Conservation (phyloP, 352 stramenopile genomes). For the Globisporangium uncinulatum region DNA sequence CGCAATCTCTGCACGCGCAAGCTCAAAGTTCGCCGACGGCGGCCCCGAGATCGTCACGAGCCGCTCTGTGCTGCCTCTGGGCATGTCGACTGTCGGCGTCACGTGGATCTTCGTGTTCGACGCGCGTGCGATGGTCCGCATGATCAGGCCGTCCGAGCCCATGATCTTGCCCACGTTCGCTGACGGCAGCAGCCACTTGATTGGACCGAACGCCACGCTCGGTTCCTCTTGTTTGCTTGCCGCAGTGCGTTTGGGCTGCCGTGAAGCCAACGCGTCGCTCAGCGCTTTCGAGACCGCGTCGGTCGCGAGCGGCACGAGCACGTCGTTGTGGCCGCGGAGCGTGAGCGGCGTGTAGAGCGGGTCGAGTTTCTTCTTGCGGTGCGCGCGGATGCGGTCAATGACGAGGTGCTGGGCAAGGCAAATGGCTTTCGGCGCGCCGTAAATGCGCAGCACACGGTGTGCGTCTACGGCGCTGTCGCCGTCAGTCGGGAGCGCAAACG, state of each 20-base stretch:
- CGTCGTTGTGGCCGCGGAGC: constrained; percentile 9
- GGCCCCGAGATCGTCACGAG: constrained; percentile 37
- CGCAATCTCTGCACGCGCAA: constrained; percentile 32
- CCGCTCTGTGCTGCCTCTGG: constrained; percentile 40
- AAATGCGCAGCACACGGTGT: constrained; percentile 43
- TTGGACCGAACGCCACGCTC: constrained; percentile 6
- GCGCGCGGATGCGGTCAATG: constrained; percentile 46
- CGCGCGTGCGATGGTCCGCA: constrained; percentile 35
- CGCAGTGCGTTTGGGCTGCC: background rate
- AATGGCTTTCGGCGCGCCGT: constrained; percentile 51
- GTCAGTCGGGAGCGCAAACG: constrained; percentile 35
- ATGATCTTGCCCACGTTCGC: constrained; percentile 61
- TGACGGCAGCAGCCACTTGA: constrained; percentile 44
- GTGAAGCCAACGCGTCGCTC: constrained; percentile 18
- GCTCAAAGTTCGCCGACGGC: constrained; percentile 23
- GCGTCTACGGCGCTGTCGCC: constrained; percentile 17
- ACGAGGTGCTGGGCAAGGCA: constrained; percentile 56
- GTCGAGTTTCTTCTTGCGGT: constrained; percentile 34
- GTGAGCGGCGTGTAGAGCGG: constrained; percentile 46
- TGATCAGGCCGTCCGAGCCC: constrained; percentile 37
- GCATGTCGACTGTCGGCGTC: constrained; percentile 23
- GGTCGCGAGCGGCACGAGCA: constrained; percentile 26
- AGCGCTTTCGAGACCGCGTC: constrained; percentile 38
- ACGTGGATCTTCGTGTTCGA: constrained; percentile 43
- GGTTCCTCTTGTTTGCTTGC: constrained; percentile 1